phyloP scores from a whole-genome alignment of 2,329 filamentous ascomycete species.

The Ascochyta pisi region DNA sequence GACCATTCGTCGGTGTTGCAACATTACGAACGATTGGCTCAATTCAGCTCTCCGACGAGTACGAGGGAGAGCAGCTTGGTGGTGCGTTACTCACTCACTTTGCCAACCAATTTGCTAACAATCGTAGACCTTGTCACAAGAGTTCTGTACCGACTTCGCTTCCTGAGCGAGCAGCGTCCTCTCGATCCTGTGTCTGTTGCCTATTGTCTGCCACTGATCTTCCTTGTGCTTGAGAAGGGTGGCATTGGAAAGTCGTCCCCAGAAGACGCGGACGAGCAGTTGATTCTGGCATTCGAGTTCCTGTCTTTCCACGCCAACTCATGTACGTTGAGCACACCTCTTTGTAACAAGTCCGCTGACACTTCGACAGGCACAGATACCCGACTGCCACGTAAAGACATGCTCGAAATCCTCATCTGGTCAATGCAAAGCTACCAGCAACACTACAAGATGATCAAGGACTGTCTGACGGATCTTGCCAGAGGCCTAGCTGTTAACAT shows the following conservation, averaged over 20 bases:
- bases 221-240: slow-evolving; percentile 78
- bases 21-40: slow-evolving; percentile 81
- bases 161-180: slow-evolving; percentile 90
- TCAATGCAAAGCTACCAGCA: slow-evolving; percentile 90
- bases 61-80: slow-evolving; percentile 81
- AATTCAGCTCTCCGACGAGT: slow-evolving; percentile 72
- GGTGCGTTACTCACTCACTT: slow-evolving; percentile 34
- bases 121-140: slow-evolving; percentile 71
- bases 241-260: slow-evolving; percentile 71
- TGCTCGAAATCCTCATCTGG: slow-evolving; percentile 74
- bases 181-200: slow-evolving; percentile 88
- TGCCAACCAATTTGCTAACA: slow-evolving; percentile 18
- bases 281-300: slow-evolving; percentile 87
- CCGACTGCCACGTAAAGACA: slow-evolving; percentile 75
- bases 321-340: slow-evolving; percentile 55
- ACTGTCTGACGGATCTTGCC: slow-evolving; percentile 86
- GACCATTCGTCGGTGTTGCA: slow-evolving; percentile 85
- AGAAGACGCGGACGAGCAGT: slow-evolving; percentile 87
- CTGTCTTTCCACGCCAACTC: slow-evolving; percentile 85
- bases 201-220: slow-evolving; percentile 83
- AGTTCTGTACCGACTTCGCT: slow-evolving; percentile 87
- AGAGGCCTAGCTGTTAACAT: slow-evolving; percentile 86
- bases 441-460: slow-evolving; percentile 94
- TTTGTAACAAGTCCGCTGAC: slow-evolving; percentile 20
- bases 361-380: slow-evolving; percentile 65